Base-by-base conservation (phyloP, 192 early-diverging fungal species). In the Chytriomyces confervae region DNA sequence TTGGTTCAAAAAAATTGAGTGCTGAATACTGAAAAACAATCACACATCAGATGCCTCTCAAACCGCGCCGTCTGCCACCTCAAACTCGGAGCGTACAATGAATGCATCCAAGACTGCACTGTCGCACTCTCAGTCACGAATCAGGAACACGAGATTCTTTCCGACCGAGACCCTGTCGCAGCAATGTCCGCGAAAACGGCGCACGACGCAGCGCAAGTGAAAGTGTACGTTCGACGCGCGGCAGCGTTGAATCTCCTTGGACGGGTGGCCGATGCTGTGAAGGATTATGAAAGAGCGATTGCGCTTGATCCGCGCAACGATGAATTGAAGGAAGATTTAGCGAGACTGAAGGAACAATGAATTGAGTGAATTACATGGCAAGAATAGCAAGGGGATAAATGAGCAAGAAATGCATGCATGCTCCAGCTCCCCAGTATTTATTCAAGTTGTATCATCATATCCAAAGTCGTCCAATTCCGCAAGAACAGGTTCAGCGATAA, bases 11-110 rank as follows among this genome's bases (percentile, higher is more conserved):
- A 36, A 44, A 36, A 44, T 11, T 27, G 36, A 65, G 24, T n/a
- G 18, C 10, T 29, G 18, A 53, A 9, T n/a, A 18, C 51, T 53
- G 23, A 51, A 23, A 8, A 18, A 62, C 66, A 29, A 48, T 68
- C 7, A 69, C 66, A 27, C n/a, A 64, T 44, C 27, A 85, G 82
- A 20, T 80, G 72, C 50, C 85, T 90, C 72, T 89, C 89, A 24
- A 94, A 94, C 75, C 85, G 93, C 50, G 91, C 93, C 13, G 86
- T 88, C 3, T 91, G 89, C 61, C 79, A 90, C 67, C 75, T 90
- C 61, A 91, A 93, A 80, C 80, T 91, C 46, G 77, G 77, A 62
- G 83, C 86, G 50, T 79, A 83, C 23, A 69, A 81, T 7, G 85
- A 86, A 36, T 91, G 91, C 24, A 82, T 94, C 10, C 63, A 77